Base-by-base conservation (phyloP, 129 eudicot genomes). In the Logfia minima region DNA sequence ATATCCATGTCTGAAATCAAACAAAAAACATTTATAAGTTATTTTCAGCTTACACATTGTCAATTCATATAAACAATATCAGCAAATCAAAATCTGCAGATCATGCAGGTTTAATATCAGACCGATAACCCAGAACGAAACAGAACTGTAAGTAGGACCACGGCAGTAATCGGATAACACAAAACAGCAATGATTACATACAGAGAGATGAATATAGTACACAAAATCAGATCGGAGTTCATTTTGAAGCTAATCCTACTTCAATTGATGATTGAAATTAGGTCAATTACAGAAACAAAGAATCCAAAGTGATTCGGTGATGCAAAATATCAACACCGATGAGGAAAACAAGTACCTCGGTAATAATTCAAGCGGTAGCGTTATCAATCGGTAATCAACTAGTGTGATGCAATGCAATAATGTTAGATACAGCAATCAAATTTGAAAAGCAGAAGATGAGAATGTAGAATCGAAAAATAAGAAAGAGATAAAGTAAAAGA, bases 1-100 rank as follows among this genome's bases (percentile, higher is more conserved):
- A 74, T 67, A 34, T 71, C 28, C 64, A 31, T 32, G 34, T 83
- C 85, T 81, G 83, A 78, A 81, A 83, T 32, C 31, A 41, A 70
- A 28, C 24, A 77, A 72, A 3, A 3, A 58, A 56, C 51, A 76
- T 24, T 18, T 8, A 22, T 29, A 81, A 77, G 56, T 35, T 35
- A 5, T 32, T 51, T 51, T 31, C 52, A 63, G 56, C 62, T 22
- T 21, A 74, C 65, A 72, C 19, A 64, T 55, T 34, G 31, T 8
- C 22, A 61, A 61, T 48, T 48, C 65, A 41, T 18, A 45, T 28
- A 34, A 31, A 75, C 55, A 48, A 48, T 48, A 48, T 48, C 18
- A 48, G 55, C 32, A 83, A 37, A 77, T 72, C 77, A 63, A 79
- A 62, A 67, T 71, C 51, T 14, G 29, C 77, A 71, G 73, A 63